A percentile compares a stretch with the other conserved stretches of the same genome.
Conservation (phyloP, 306 rosid species). For the Dryas alaskensis region DNA sequence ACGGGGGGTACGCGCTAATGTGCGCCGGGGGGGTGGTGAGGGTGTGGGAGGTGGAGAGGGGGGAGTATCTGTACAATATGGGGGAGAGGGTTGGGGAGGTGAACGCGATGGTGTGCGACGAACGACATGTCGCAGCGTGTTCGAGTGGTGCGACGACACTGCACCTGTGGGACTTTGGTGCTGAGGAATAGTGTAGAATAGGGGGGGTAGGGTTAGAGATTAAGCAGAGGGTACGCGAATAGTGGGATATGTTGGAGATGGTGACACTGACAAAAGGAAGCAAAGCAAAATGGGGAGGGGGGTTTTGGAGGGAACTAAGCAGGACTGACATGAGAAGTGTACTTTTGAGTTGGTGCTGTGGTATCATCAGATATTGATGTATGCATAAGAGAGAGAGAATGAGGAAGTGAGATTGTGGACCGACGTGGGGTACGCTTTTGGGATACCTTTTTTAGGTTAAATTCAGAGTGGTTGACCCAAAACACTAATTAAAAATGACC, state of each 20-base stretch:
- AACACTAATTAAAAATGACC: not conserved
- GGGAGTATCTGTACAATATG: constrained; percentile 9
- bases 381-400: not conserved
- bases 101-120: constrained; percentile 48
- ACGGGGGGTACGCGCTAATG: constrained; percentile 48
- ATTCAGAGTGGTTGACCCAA: not conserved
- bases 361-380: not conserved
- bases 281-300: not conserved
- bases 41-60: constrained; percentile 53
- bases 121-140: constrained; percentile 58
- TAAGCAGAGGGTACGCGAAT: not conserved
- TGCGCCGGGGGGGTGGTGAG: constrained; percentile 38
- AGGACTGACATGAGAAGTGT: not conserved
- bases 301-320: not conserved
- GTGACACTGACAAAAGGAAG: constrained; percentile 1
- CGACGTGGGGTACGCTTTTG: no score
- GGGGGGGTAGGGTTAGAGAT: not conserved
- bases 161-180: constrained; percentile 79
- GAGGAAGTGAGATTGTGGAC: not conserved
- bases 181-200: not conserved
- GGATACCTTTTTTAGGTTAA: no score
- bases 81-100: constrained; percentile 26
- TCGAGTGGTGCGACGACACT: constrained; percentile 32
- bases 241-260: not conserved
- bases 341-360: not conserved